A percentile compares a stretch with the other conserved stretches of the same genome.
These are phyloP conservation scores for Scutellaria galericulata DNA, from an alignment of 257 asterid species.

Conservation along the genomic window DNA sequence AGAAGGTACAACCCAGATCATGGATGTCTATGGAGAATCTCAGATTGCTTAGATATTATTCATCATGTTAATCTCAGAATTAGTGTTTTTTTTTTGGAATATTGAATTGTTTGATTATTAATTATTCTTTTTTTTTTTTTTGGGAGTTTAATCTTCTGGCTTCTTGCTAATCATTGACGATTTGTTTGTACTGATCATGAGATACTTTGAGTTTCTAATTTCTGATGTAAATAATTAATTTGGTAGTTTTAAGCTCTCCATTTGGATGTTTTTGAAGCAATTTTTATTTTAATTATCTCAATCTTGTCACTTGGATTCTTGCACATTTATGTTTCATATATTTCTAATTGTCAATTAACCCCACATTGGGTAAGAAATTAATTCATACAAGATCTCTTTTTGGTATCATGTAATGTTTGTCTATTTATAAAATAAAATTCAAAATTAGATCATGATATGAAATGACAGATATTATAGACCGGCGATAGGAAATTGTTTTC, in stretches of 20 bases:
- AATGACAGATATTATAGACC: no score
- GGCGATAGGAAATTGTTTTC: no score
- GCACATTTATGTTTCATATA: neutral
- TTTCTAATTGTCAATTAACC: neutral
- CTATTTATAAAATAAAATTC: no score
- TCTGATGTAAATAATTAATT: slow-evolving; percentile 19
- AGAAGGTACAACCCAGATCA: slow-evolving; percentile 34
- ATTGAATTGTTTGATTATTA: neutral
- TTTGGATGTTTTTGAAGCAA: slow-evolving; percentile 41
- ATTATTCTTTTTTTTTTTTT: neutral
- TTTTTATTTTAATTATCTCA: neutral
- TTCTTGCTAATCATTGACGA: neutral
- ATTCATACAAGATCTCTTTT: neutral
- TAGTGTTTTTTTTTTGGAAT: neutral
- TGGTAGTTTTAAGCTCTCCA: slow-evolving; percentile 30
- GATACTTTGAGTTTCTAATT: slow-evolving; percentile 14
- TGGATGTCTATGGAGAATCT: slow-evolving; percentile 17
- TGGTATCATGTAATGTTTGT: no score
- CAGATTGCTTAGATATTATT: neutral
- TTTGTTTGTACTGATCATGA: neutral
- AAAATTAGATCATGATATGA: no score
- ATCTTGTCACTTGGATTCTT: neutral
- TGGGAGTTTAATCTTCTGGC: neutral
- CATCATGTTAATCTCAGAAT: no score
- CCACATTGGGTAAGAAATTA: neutral